These are phyloP conservation scores for Gentiana dahurica DNA, from an alignment of 257 asterid genomes.

Conservation along the genomic window DNA sequence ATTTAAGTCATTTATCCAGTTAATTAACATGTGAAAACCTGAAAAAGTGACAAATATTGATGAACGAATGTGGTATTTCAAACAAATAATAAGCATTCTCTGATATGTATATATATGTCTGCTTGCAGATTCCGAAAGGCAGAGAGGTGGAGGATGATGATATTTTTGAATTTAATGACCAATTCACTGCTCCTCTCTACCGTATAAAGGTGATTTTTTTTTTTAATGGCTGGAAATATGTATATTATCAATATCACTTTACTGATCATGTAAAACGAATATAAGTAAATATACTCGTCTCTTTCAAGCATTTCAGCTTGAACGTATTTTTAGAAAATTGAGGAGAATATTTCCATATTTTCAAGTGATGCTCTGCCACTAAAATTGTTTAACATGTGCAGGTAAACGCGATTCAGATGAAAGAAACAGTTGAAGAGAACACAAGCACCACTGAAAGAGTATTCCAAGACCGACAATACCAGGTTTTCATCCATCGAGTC, in stretches of 20 bases:
- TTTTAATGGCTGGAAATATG: not conserved
- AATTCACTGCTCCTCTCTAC: conserved; percentile 70
- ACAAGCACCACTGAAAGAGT: conserved; percentile 92
- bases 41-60: too few species aligned
- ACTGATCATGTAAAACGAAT: too few species aligned
- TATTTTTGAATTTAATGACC: conserved; percentile 62
- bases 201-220: conserved; percentile 54
- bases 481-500: conserved; percentile 30
- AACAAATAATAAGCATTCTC: not conserved
- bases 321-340: too few species aligned
- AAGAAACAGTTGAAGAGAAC: conserved; percentile 96
- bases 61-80: too few species aligned
- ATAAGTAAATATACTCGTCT: too few species aligned
- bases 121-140: conserved; percentile 32
- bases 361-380: too few species aligned
- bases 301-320: too few species aligned
- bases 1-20: too few species aligned
- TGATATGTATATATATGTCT: not conserved
- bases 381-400: conserved; percentile 14
- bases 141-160: conserved; percentile 55
- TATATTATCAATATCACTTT: not conserved
- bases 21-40: too few species aligned
- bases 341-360: too few species aligned
- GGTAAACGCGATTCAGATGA: conserved; percentile 97
- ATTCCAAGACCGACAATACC: conserved; percentile 94